Conservation (phyloP, 2,329 filamentous ascomycete species). For the Microsporum canis region DNA sequence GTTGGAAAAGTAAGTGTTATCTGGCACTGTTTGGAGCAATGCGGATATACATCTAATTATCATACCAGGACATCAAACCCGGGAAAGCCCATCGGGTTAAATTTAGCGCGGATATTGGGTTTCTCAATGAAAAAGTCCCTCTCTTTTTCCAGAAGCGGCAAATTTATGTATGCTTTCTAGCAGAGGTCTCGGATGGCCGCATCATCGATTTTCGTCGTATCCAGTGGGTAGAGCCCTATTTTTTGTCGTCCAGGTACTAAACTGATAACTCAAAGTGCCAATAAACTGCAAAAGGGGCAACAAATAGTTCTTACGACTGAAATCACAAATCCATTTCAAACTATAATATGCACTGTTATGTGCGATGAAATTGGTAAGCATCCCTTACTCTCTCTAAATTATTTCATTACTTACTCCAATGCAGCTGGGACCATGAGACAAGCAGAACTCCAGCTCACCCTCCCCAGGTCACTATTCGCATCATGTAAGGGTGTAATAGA, state of each 20-base stretch:
- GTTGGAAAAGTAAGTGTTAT: slow-evolving; percentile 33
- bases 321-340: slow-evolving; percentile 44
- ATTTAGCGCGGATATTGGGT: slow-evolving; percentile 57
- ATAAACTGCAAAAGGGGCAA: slow-evolving; percentile 51
- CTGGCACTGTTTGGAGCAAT: neutral
- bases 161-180: slow-evolving; percentile 62
- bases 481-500: neutral
- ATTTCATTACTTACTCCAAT: neutral
- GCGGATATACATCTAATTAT: neutral
- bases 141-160: slow-evolving; percentile 52
- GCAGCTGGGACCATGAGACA: slow-evolving; percentile 46
- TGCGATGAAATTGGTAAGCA: slow-evolving; percentile 68
- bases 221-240: slow-evolving; percentile 31
- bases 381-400: slow-evolving; percentile 5
- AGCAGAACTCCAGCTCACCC: slow-evolving; percentile 41
- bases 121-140: slow-evolving; percentile 53
- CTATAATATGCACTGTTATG: slow-evolving; percentile 58
- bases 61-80: slow-evolving; percentile 22
- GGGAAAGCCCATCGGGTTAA: slow-evolving; percentile 44
- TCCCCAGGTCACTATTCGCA: slow-evolving; percentile 39
- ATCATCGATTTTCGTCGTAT: slow-evolving; percentile 58
- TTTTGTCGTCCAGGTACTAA: slow-evolving; percentile 8
- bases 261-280: slow-evolving; percentile 40
- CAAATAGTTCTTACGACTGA: slow-evolving; percentile 50
- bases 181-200: slow-evolving; percentile 56